Evolutionary conservation across 768 basidiomycete species (phyloP), one percentile per base, ranked within the genome.

Genomic region (Gymnopilus junonius): DNA sequence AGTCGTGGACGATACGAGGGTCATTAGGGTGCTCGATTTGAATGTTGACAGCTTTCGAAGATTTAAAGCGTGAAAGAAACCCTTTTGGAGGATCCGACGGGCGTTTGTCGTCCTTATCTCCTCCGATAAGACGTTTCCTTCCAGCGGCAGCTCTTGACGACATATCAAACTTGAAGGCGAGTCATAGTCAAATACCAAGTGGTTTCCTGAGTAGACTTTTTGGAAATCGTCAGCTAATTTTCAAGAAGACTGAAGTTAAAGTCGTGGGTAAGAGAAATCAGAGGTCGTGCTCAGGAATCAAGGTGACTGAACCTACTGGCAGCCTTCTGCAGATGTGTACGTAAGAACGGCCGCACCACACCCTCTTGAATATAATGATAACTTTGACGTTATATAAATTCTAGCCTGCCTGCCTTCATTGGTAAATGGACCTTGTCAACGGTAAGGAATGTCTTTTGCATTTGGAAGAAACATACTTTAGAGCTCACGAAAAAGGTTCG

Each of bases 101-200:
- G 8, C 62, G 57, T 14, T 60, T 59, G 23, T 68, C 61, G 39
- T 70, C 64, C 23, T 51, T 51, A 51, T 51, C 48, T 51, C 48
- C 48, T 31, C 59, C 60, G 23, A 43, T 51, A 15, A 74, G 51
- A 8, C 72, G 69, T 57, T 70, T 73, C 42, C 74, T 68, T 6
- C 67, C 65, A 21, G 69, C 70, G 10, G 74, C 73, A 50, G 73
- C 67, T 46, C 74, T 62, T 8, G 74, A 74, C 11, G 74, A 73
- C 74, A 75, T 75, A 15, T 59, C 20, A 57, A 35, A n/a, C n/a
- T n/a, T n/a, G n/a, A n/a, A 61, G 62, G 45, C 58, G 51, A 63
- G 59, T 15, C 7, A 29, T 31, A 29, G 27, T n/a, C 48, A 20
- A n/a, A 32, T 17, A 3, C 15, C 29, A 32, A 15, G 17, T 32